A percentile compares a stretch with the other conserved stretches of the same genome.
Conservation (phyloP, 1,139 yeast species). For the Citeromyces siamensis region DNA sequence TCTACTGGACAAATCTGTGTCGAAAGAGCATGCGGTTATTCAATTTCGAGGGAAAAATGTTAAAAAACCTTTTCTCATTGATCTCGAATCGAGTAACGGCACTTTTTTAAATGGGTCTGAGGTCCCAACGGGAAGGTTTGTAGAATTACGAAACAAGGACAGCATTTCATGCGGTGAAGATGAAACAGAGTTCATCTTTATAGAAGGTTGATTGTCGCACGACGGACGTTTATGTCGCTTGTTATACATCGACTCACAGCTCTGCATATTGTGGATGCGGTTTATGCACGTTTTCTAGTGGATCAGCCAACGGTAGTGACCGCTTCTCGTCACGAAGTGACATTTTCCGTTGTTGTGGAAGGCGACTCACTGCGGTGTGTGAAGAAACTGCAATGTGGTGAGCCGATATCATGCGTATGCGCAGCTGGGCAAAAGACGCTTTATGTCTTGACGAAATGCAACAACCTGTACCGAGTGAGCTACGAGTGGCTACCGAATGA, state of each 20-base stretch:
- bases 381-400: background rate
- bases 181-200: slow-evolving; percentile 13
- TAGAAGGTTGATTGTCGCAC: slow-evolving; percentile 8
- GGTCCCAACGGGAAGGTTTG: slow-evolving; percentile 31
- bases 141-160: slow-evolving; percentile 36
- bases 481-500: background rate
- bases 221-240: background rate
- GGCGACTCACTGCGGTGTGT: background rate
- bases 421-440: background rate
- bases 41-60: slow-evolving; percentile 28
- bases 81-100: slow-evolving; percentile 41
- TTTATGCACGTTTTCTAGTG: background rate
- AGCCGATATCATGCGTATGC: background rate
- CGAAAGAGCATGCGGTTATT: slow-evolving; percentile 44
- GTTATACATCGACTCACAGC: background rate
- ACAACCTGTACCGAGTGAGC: background rate
- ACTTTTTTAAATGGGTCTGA: slow-evolving; percentile 33
- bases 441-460: background rate
- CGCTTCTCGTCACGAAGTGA: background rate
- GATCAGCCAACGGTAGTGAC: background rate
- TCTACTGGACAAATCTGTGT: slow-evolving; percentile 28
- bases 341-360: background rate
- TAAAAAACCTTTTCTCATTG: slow-evolving; percentile 32
- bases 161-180: slow-evolving; percentile 28
- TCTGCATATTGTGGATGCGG: background rate